Conservation (phyloP, 805 yeast genomes). For the Grigorovia transvaalensis region DNA sequence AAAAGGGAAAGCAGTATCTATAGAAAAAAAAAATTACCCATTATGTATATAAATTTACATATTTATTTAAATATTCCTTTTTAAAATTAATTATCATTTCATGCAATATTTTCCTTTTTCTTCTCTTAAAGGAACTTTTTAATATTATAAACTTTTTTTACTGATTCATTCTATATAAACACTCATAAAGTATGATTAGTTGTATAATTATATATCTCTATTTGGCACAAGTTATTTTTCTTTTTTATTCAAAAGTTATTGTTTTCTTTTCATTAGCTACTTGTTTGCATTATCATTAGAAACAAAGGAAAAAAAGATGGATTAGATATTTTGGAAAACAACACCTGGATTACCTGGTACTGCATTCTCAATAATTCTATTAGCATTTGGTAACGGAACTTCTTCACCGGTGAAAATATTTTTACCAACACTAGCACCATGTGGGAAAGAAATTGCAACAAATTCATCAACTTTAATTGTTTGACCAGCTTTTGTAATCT, state of each 20-base stretch:
- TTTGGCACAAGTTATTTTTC: neutral
- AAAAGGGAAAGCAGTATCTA: too few species aligned
- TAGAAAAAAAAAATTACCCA: too few species aligned
- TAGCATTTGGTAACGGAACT: conserved; percentile 48
- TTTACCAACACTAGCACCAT: conserved; percentile 52
- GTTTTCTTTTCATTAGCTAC: neutral
- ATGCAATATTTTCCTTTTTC: too few species aligned
- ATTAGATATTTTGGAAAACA: conserved; percentile 51
- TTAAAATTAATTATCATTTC: too few species aligned
- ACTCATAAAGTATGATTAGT: neutral
- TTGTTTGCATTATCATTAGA: neutral
- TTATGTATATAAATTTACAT: too few species aligned
- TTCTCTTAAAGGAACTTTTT: too few species aligned
- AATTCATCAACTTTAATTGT: conserved; percentile 44
- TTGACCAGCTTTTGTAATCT: conserved; percentile 56
- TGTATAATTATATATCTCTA: neutral
- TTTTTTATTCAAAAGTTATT: neutral
- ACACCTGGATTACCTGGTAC: conserved; percentile 94
- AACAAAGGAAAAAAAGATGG: neutral
- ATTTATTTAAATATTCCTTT: too few species aligned
- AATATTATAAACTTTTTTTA: neutral
- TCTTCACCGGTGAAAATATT: conserved; percentile 60
- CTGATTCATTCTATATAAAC: neutral
- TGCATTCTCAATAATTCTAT: conserved; percentile 70
- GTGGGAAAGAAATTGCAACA: conserved; percentile 50